Conservation (phyloP, 352 stramenopile genomes). For the Phytopythium montanum region DNA sequence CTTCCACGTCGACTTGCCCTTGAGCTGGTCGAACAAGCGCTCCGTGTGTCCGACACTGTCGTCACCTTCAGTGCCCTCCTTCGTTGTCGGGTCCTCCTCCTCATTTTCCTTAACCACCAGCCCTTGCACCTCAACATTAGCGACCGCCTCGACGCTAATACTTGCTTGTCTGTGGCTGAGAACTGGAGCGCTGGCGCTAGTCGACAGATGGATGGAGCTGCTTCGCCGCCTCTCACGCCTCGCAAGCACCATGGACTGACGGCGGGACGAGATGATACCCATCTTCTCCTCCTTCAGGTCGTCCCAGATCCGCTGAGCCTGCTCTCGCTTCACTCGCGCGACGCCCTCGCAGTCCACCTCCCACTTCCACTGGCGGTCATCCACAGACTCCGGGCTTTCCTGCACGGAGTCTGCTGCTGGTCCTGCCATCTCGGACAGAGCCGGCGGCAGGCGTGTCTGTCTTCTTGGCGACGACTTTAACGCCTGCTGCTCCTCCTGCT, state of each 20-base stretch:
- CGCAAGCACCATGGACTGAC: slow-evolving; percentile 18
- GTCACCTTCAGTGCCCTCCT: neutral
- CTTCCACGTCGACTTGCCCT: slow-evolving; percentile 67
- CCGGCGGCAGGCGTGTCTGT: neutral
- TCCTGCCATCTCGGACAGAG: neutral
- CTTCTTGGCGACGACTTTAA: neutral
- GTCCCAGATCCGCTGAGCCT: slow-evolving; percentile 58
- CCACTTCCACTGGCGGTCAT: slow-evolving; percentile 36
- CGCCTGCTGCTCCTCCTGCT: neutral
- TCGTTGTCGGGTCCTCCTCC: neutral
- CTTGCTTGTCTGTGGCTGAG: slow-evolving; percentile 6
- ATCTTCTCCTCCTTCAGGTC: slow-evolving; percentile 50
- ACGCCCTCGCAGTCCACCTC: slow-evolving; percentile 36
- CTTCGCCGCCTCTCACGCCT: slow-evolving; percentile 20
- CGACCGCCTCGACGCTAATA: neutral
- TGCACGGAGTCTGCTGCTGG: neutral
- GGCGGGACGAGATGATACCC: slow-evolving; percentile 17
- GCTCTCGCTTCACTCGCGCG: slow-evolving; percentile 33
- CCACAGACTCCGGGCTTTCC: neutral
- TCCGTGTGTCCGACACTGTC: slow-evolving; percentile 14
- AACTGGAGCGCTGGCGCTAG: slow-evolving; percentile 23
- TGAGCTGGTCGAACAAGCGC: slow-evolving; percentile 65
- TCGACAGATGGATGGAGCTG: slow-evolving; percentile 2
- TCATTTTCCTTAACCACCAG: neutral
- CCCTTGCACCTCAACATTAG: neutral